A percentile compares a stretch with the other conserved stretches of the same genome.
phyloP scores from a whole-genome alignment of 306 rosid genomes.

The Dalbergia cultrata region DNA sequence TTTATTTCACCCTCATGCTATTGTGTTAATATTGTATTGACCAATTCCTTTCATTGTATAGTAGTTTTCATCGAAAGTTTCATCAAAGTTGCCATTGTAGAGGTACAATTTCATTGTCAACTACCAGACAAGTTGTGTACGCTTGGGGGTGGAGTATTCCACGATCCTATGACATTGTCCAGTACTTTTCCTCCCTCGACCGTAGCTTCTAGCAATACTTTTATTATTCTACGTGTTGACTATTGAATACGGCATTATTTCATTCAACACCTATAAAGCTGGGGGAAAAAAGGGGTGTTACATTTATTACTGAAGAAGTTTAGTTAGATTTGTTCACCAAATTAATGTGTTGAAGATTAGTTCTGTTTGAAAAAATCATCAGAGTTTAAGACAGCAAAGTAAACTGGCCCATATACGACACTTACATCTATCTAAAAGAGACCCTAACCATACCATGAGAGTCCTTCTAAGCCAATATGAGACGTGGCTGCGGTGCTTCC shows the following conservation, averaged over 20 bases:
- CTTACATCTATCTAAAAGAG: not conserved
- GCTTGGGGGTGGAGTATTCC: not conserved
- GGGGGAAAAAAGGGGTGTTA: not conserved
- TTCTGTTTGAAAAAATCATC: not conserved
- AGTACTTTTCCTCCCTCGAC: not conserved
- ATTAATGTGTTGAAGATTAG: not conserved
- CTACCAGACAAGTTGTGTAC: not conserved
- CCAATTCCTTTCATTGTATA: not conserved
- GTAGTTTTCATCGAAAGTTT: constrained; percentile 14
- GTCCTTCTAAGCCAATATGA: not conserved
- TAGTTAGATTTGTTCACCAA: not conserved
- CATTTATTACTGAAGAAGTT: not conserved
- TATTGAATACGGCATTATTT: not conserved
- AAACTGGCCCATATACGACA: constrained; percentile 29
- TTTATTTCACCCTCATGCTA: not conserved
- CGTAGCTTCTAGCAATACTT: not conserved
- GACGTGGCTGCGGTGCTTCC: constrained; percentile 49
- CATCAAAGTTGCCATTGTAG: not conserved
- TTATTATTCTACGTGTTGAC: not conserved
- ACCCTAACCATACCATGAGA: not conserved
- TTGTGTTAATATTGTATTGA: not conserved
- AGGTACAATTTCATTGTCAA: constrained; percentile 12
- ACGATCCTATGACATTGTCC: not conserved
- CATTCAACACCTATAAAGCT: not conserved
- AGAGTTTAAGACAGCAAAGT: not conserved